Percentiles rank a stretch among this genome's conserved stretches.
These are phyloP conservation scores for Ganoderma meredithae DNA, from an alignment of 1,284 basidiomycete genomes.

Conservation along the genomic window DNA sequence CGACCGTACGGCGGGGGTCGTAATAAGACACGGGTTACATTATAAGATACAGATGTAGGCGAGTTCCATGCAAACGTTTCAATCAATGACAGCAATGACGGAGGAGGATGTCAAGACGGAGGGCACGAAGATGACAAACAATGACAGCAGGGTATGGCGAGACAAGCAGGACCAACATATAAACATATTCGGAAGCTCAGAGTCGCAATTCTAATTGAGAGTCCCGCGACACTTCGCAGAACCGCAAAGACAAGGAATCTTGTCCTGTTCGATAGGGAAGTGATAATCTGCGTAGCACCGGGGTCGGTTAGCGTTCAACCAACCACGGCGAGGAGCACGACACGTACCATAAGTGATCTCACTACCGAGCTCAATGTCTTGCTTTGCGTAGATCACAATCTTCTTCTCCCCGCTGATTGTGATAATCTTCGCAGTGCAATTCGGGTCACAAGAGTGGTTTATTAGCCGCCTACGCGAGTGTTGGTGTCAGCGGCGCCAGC, in stretches of 20 bases:
- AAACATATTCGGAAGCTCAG: slow-evolving; percentile 23
- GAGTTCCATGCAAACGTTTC: slow-evolving; percentile 22
- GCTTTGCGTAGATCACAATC: slow-evolving; percentile 99
- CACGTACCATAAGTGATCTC: slow-evolving; percentile 91
- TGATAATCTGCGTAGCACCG: slow-evolving; percentile 74
- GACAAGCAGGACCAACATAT: slow-evolving; percentile 31
- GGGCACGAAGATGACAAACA: slow-evolving; percentile 12
- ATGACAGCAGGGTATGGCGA: slow-evolving; percentile 33
- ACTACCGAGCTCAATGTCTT: slow-evolving; percentile 91
- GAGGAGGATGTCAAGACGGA: slow-evolving; percentile 11
- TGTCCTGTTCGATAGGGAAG: slow-evolving; percentile 93
- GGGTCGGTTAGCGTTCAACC: slow-evolving; percentile 6
- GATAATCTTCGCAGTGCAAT: slow-evolving; percentile 98
- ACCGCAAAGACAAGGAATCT: slow-evolving; percentile 90
- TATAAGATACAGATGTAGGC: slow-evolving; percentile 39
- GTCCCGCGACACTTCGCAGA: slow-evolving; percentile 88
- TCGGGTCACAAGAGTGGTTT: slow-evolving; percentile 97
- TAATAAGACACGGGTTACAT: slow-evolving; percentile 37
- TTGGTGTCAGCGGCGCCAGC: slow-evolving; percentile 15
- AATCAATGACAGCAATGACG: slow-evolving; percentile 28
- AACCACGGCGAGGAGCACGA: background rate
- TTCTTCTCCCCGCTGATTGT: slow-evolving; percentile 98
- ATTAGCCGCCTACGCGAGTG: slow-evolving; percentile 77
- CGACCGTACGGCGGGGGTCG: slow-evolving; percentile 15
- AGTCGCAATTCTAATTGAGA: slow-evolving; percentile 70